Conservation (phyloP, 2,329 filamentous ascomycete genomes). For the Xylariales sp. region DNA sequence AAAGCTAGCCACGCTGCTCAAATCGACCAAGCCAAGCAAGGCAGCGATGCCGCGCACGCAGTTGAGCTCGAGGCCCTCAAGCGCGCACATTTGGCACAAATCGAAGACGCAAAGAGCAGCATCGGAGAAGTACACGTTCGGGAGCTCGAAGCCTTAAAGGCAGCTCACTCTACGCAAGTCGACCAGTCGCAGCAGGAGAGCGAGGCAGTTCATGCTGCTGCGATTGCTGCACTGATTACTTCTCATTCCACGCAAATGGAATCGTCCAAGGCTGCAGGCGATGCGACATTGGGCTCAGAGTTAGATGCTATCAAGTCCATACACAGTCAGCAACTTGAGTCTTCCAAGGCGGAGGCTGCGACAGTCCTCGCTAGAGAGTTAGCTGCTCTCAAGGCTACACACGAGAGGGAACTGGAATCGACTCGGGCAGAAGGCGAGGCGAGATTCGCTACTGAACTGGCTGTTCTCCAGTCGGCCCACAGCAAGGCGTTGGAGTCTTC, state of each 20-base stretch:
- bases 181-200: constrained; percentile 17
- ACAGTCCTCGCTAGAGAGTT: constrained; percentile 18
- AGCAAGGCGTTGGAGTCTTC: constrained; percentile 3
- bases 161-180: constrained; percentile 16
- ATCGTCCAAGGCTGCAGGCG: constrained; percentile 22
- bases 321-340: constrained; percentile 5
- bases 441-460: constrained; percentile 8
- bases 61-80: constrained; percentile 13
- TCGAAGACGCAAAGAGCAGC: constrained; percentile 9
- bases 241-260: constrained; percentile 22
- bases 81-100: constrained; percentile 7
- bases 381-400: constrained; percentile 19
- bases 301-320: constrained; percentile 2
- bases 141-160: constrained; percentile 12
- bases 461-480: constrained; percentile 5
- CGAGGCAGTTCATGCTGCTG: constrained; percentile 17
- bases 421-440: constrained; percentile 23
- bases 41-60: constrained; percentile 10
- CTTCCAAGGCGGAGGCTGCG: constrained; percentile 13
- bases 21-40: constrained; percentile 8
- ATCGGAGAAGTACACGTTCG: constrained; percentile 7
- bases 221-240: constrained; percentile 20
- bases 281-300: constrained; percentile 12
- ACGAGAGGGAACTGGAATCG: constrained; percentile 22
- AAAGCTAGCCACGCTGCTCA: constrained; percentile 9